A percentile compares a stretch with the other conserved stretches of the same genome.
phyloP scores from a whole-genome alignment of 257 asterid species.

The Solanum dulcamara region DNA sequence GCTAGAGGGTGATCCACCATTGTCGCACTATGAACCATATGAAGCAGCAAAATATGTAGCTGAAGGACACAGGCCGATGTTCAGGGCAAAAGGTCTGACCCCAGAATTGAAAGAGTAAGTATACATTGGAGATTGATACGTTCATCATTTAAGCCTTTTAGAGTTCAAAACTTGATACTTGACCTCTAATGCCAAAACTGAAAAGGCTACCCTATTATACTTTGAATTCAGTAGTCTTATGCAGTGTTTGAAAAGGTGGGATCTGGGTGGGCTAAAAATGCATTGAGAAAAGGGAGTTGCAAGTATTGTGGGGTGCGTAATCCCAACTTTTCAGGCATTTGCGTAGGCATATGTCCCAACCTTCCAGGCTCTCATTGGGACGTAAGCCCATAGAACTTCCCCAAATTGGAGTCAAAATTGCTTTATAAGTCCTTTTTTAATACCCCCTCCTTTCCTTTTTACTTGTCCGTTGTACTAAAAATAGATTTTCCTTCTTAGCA shows the following conservation, averaged over 20 bases:
- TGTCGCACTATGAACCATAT: slow-evolving; percentile 69
- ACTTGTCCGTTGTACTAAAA: too few relatives aligned
- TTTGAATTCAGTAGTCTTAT: not conserved
- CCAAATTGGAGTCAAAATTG: not conserved
- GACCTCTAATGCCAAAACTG: not conserved
- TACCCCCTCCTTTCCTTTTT: too few relatives aligned
- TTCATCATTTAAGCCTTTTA: not conserved
- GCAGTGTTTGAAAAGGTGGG: not conserved
- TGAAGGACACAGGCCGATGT: slow-evolving; percentile 84
- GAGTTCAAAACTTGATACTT: not conserved
- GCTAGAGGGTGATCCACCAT: slow-evolving; percentile 96
- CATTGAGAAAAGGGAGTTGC: not conserved
- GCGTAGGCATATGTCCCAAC: not conserved
- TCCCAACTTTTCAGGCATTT: not conserved
- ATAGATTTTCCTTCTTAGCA: too few relatives aligned
- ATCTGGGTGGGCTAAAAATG: not conserved
- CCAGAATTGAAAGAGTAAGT: slow-evolving; percentile 88
- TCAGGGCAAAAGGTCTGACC: slow-evolving; percentile 49
- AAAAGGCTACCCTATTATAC: not conserved
- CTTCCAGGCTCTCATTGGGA: not conserved
- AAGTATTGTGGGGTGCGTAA: not conserved
- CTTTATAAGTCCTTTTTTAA: not conserved
- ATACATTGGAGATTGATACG: not conserved
- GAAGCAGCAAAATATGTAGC: slow-evolving; percentile 87
- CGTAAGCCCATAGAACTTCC: not conserved